Conservation (phyloP, 2,329 filamentous ascomycete genomes). For the Penicillium italicum region DNA sequence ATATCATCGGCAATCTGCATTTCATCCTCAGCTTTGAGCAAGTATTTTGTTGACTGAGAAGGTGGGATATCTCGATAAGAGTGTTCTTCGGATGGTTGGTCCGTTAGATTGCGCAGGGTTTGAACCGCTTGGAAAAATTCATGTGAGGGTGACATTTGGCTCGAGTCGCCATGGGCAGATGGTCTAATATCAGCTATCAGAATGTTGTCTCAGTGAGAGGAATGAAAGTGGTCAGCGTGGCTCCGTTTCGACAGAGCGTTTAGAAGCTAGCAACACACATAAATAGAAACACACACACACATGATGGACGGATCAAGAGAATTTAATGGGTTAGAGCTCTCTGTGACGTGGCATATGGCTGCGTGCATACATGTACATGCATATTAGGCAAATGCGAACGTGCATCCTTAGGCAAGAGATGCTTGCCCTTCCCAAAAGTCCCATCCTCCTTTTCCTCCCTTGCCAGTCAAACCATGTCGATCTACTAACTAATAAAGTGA, state of each 20-base stretch:
- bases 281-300: not conserved
- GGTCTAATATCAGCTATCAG: not conserved
- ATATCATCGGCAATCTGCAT: not conserved
- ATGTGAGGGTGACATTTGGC: not conserved
- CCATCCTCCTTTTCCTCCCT: not conserved
- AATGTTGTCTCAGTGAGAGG: not conserved
- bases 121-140: not conserved
- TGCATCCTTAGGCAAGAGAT: not conserved
- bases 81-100: not conserved
- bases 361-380: not conserved
- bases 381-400: not conserved
- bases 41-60: not conserved
- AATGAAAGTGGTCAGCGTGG: not conserved
- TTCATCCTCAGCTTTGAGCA: not conserved
- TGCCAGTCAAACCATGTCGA: not conserved
- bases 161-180: not conserved
- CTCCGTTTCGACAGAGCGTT: not conserved
- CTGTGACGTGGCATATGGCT: not conserved
- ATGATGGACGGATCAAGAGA: not conserved
- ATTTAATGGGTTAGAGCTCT: not conserved
- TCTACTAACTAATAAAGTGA: too few species aligned
- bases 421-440: not conserved
- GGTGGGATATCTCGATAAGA: not conserved
- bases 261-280: not conserved
- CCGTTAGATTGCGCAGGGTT: not conserved